Evolutionary conservation across 345 rosid genomes (phyloP), one percentile per base, ranked within the genome.

Genomic region (Hypericum perforatum): DNA sequence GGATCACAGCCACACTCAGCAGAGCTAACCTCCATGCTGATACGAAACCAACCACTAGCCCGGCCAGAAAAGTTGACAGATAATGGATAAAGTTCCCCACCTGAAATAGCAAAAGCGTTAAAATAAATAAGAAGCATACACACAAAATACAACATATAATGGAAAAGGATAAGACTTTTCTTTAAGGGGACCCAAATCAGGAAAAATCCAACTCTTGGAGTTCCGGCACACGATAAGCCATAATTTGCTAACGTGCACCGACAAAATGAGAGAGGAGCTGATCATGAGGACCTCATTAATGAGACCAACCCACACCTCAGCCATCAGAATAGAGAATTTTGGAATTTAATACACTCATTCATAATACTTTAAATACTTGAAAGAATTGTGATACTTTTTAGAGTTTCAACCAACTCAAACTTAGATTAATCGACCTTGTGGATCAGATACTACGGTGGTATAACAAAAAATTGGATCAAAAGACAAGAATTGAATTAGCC

Each of bases 51-150:
- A 94, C 99, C 55, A 94, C 99, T 53, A 94, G 67, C 61, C 99
- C 99, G 41, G 99, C 99, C 69, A 94, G 73, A 69, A 94, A 94
- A 13, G 99, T 94, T 15, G 99, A 94, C 62, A 94, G 42, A 63
- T 89, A 94, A 70, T 94, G 99, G 43, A 94, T 89, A 56, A 94
- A 94, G 58, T 94, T 94, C 9, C 99, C 99, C 64, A 94, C 99
- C 99, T 94, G 45, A 72, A 56, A 42, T 53, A 16, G 36, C 55
- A 36, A 57, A 42, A 11, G 5, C 13, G 12, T 16, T 40, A 5
- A 59, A 44, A 7, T 12, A 16, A 9, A 43, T 5, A n/a, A 14
- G 3, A 22, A 22, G 32, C 32, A 22, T 22, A 22, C 32, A 22
- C 4, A 8, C 11, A 50, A 32, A 40, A 9, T 0, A 7, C 50